Evolutionary conservation across 148 eudicot genomes (phyloP).

Genomic region (Chenopodium formosanum): DNA sequence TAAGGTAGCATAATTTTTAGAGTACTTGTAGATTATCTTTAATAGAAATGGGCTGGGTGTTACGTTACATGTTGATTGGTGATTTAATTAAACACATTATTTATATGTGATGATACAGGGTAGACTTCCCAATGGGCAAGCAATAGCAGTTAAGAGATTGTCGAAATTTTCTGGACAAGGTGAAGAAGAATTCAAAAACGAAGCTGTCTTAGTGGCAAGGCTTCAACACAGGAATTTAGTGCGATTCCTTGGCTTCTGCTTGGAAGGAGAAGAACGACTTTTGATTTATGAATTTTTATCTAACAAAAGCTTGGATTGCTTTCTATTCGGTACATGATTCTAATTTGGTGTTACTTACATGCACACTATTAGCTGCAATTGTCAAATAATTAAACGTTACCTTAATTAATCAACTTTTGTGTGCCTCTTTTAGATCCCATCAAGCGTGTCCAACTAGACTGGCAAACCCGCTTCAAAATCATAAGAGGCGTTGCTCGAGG

Average conservation of each 20-base stretch:
- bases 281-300: slow-evolving; percentile 48
- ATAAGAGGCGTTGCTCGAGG: slow-evolving; percentile 57
- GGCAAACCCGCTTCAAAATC: slow-evolving; percentile 51
- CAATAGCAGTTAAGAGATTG: slow-evolving; percentile 53
- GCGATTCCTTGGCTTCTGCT: slow-evolving; percentile 38
- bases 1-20: slow-evolving; percentile 33
- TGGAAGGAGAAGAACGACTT: slow-evolving; percentile 42
- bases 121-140: slow-evolving; percentile 35
- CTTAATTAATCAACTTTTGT: too few species aligned
- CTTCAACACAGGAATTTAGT: slow-evolving; percentile 54
- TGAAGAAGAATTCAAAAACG: slow-evolving; percentile 47
- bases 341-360: neutral
- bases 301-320: slow-evolving; percentile 46
- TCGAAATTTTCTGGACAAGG: slow-evolving; percentile 39
- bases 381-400: too few species aligned
- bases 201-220: slow-evolving; percentile 41
- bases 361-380: neutral
- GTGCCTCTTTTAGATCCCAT: slow-evolving; percentile 32
- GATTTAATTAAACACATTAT: too few species aligned
- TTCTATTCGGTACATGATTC: slow-evolving; percentile 34
- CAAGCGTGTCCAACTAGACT: slow-evolving; percentile 37
- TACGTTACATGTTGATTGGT: too few species aligned
- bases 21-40: too few species aligned
- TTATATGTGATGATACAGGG: slow-evolving; percentile 28
- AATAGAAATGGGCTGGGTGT: too few species aligned